Conservation (phyloP, 202 grass and related monocot species). For the Hordeum pubiflorum region DNA sequence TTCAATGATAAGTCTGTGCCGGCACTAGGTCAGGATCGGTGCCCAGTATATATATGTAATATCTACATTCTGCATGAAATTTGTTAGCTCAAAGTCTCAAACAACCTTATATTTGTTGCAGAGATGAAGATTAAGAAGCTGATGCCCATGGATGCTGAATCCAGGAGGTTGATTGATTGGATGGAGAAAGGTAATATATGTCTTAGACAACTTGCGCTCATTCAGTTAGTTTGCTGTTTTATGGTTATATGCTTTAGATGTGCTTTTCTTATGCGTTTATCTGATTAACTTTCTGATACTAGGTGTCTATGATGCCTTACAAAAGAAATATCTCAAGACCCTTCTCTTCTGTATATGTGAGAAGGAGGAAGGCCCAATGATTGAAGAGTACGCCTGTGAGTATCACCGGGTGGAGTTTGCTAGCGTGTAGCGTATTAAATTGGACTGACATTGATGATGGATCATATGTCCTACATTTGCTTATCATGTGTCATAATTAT, state of each 20-base stretch:
- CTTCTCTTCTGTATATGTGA: slow-evolving; percentile 96
- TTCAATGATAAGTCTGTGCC: slow-evolving; percentile 97
- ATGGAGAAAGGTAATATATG: slow-evolving; percentile 88
- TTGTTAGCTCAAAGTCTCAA: background rate
- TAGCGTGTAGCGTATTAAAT: background rate
- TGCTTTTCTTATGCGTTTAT: slow-evolving; percentile 2
- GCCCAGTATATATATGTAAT: background rate
- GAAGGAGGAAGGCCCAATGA: slow-evolving; percentile 68
- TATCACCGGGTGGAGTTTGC: slow-evolving; percentile 10
- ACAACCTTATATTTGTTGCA: slow-evolving; percentile 23
- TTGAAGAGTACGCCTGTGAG: slow-evolving; percentile 92
- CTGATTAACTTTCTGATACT: slow-evolving; percentile 24
- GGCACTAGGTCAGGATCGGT: slow-evolving; percentile 59
- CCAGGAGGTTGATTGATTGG: slow-evolving; percentile 92
- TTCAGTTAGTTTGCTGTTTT: background rate
- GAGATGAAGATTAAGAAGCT: slow-evolving; percentile 99
- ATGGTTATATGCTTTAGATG: background rate
- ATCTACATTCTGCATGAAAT: background rate
- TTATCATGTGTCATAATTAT: slow-evolving; percentile 10
- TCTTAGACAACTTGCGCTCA: background rate
- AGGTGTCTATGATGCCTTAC: slow-evolving; percentile 93
- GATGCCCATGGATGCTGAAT: slow-evolving; percentile 94
- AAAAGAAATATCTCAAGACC: slow-evolving; percentile 98
- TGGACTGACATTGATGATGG: background rate
- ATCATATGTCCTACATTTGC: background rate